phyloP scores from a whole-genome alignment of 164 flowering plant genomes.

The Magnolia officinalis region DNA sequence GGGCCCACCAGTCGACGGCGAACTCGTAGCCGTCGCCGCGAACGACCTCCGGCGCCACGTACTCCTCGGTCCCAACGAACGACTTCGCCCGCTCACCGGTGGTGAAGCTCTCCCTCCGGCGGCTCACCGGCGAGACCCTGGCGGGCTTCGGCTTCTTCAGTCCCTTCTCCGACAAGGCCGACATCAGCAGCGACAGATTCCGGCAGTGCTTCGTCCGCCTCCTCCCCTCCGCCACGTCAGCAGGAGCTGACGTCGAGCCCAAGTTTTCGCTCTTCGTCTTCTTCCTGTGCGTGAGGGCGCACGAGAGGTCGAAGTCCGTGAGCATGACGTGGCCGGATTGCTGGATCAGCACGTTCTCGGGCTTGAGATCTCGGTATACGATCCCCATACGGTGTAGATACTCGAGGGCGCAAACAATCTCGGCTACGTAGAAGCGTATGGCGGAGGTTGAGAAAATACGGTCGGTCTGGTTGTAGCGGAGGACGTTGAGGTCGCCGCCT shows the following conservation, averaged over 20 bases:
- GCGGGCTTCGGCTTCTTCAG: constrained; percentile 68
- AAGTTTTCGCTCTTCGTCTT: neutral
- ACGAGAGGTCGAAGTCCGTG: constrained; percentile 77
- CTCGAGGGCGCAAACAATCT: constrained; percentile 68
- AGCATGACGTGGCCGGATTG: constrained; percentile 70
- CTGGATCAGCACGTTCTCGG: constrained; percentile 71
- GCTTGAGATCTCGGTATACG: constrained; percentile 79
- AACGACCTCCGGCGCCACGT: constrained; percentile 85
- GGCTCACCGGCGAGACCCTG: constrained; percentile 71
- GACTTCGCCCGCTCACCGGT: constrained; percentile 33
- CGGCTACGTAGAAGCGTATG: constrained; percentile 69
- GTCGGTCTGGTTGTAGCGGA: constrained; percentile 68
- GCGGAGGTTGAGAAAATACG: constrained; percentile 57
- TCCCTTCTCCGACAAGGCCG: constrained; percentile 25
- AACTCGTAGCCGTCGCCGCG: constrained; percentile 90
- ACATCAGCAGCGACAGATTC: constrained; percentile 35
- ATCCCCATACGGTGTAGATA: constrained; percentile 63
- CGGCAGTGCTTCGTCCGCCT: constrained; percentile 21
- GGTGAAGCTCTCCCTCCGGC: constrained; percentile 23
- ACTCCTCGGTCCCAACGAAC: constrained; percentile 82
- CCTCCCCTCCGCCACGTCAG: neutral
- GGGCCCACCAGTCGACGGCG: constrained; percentile 97
- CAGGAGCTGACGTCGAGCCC: neutral
- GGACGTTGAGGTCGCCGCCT: constrained; percentile 88
- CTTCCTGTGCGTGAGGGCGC: constrained; percentile 12